Conservation (phyloP, 108 stramenopile species). For the Skeletonema costatum region DNA sequence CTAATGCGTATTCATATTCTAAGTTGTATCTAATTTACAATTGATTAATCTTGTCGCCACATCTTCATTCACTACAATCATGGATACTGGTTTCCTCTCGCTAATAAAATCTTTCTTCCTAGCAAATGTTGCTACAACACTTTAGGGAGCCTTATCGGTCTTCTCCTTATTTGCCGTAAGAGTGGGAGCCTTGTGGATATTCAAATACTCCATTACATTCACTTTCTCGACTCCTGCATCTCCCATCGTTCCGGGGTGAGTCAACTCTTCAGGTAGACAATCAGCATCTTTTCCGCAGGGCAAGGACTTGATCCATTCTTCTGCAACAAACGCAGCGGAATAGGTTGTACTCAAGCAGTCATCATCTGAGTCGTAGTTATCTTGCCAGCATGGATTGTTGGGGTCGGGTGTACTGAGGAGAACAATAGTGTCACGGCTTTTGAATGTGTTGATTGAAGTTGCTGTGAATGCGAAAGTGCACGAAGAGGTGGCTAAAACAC, state of each 20-base stretch:
- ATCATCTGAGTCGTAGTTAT: conserved; percentile 44
- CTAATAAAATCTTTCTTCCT: too few relatives aligned
- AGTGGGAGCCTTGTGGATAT: conserved; percentile 39
- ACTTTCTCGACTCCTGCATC: conserved; percentile 48
- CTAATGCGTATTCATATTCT: background rate
- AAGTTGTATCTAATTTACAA: background rate
- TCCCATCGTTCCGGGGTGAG: conserved; percentile 44
- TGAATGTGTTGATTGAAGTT: background rate
- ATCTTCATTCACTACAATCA: background rate
- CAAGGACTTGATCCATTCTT: conserved; percentile 54
- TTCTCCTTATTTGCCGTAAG: conserved; percentile 18
- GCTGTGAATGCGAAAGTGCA: conserved; percentile 9
- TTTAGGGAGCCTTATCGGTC: background rate
- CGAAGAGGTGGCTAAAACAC: conserved; percentile 4
- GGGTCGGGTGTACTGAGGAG: conserved; percentile 29
- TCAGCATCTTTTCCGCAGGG: conserved; percentile 51
- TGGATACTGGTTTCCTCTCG: background rate
- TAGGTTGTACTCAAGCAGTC: conserved; percentile 47
- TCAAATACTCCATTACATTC: conserved; percentile 52
- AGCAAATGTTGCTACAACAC: background rate
- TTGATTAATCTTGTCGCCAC: background rate
- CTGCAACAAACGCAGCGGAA: conserved; percentile 47
- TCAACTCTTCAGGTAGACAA: conserved; percentile 46
- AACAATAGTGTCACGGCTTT: background rate
- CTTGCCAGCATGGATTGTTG: conserved; percentile 53